Evolutionary conservation across 1,284 basidiomycete genomes (phyloP), one percentile per base, ranked within the genome.

Genomic region (Jaminaea rosea): DNA sequence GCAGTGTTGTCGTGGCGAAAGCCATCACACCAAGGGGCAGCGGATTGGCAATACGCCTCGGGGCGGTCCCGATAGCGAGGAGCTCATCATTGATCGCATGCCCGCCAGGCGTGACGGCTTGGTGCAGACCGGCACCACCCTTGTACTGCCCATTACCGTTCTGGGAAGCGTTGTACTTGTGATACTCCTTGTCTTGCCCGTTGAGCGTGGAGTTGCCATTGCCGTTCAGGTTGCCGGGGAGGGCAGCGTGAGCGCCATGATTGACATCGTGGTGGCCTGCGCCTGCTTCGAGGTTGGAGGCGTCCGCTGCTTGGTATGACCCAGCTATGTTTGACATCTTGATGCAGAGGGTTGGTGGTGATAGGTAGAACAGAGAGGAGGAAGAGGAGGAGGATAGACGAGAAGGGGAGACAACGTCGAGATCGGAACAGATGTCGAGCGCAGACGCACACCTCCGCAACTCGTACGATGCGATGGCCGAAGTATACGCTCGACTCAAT

Each of bases 1-100:
- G 29, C 8, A 31, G 29, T 8, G 29, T 31, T 15, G 29, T 31
- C 29, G 29, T 39, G 13, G 17, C 37, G 34, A 36, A 19, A 53
- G 46, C n/a, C 57, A 52, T 50, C 53, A 58, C 62, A 44, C 62
- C 60, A 21, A 56, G 59, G 15, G 62, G 61, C 19, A 65, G 55
- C 26, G 62, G 60, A 46, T 65, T 65, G 17, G 44, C 62, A 10
- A 62, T 50, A 28, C 48, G 51, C 31, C 63, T 51, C 47, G 63
- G 63, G 15, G 49, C 36, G 46, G 49, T 59, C 23, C 58, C 60
- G 9, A 65, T 58, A 8, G 62, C 62, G 26, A 64, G 36, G 19
- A 64, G 50, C 21, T 62, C 60, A 36, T 63, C 62, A 47, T 66
- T 59, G 32, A 53, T 50, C 26, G 47, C 45, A 47, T 66, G 63